A percentile compares a stretch with the other conserved stretches of the same genome.
phyloP scores from a whole-genome alignment of 2,329 filamentous ascomycete genomes.

The Clathrospora elynae region DNA sequence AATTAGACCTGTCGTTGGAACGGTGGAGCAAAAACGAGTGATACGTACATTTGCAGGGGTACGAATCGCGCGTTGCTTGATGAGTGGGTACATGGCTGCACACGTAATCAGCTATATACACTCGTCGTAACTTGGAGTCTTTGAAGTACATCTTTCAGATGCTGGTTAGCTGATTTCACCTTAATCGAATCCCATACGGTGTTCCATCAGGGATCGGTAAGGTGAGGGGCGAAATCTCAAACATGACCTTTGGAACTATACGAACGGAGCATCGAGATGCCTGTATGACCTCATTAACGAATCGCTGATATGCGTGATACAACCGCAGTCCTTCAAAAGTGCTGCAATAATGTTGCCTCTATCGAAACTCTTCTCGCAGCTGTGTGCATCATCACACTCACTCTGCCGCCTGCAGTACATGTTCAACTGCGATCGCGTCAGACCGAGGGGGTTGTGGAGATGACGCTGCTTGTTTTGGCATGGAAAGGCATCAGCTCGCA shows the following conservation, averaged over 20 bases:
- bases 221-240: conserved; percentile 19
- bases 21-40: conserved; percentile 17
- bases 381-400: conserved; percentile 12
- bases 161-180: conserved; percentile 16
- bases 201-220: conserved; percentile 14
- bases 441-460: conserved; percentile 33
- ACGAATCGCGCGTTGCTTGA: conserved; percentile 11
- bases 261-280: conserved; percentile 14
- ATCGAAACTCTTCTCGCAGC: conserved; percentile 17
- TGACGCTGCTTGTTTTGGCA: conserved; percentile 35
- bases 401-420: conserved; percentile 21
- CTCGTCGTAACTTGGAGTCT: conserved; percentile 6
- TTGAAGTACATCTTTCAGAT: conserved; percentile 10
- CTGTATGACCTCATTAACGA: conserved; percentile 10
- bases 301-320: conserved; percentile 14
- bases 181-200: conserved; percentile 11
- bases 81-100: conserved; percentile 13
- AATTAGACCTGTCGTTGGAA: conserved; percentile 17
- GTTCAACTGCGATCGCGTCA: conserved; percentile 11
- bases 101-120: conserved; percentile 23
- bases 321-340: conserved; percentile 5
- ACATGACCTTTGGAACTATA: conserved; percentile 20
- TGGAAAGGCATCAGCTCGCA: conserved; percentile 25
- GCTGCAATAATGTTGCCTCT: conserved; percentile 19
- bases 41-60: conserved; percentile 18